Evolutionary conservation across 495 filamentous ascomycete genomes (phyloP).

Genomic region (Daldinia caldariorum): DNA sequence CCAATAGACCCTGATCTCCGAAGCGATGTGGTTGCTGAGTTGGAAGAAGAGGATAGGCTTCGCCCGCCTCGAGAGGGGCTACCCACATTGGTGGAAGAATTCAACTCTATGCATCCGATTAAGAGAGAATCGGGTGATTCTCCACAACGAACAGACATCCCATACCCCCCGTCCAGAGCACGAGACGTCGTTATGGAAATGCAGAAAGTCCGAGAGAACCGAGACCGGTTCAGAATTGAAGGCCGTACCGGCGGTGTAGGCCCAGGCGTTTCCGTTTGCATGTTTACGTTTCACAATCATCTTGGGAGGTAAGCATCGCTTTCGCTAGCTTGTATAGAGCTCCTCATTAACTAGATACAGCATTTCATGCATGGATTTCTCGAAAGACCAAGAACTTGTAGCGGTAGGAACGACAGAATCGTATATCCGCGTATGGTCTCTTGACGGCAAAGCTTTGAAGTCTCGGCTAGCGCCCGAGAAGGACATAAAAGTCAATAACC

Average conservation of each 20-base stretch:
- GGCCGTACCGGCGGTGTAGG: slow-evolving; percentile 81
- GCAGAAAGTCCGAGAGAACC: slow-evolving; percentile 91
- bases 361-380: slow-evolving; percentile 91
- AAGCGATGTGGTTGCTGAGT: slow-evolving; percentile 81
- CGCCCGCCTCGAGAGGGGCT: slow-evolving; percentile 73
- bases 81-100: slow-evolving; percentile 75
- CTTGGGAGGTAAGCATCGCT: slow-evolving; percentile 74
- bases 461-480: slow-evolving; percentile 54
- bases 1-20: slow-evolving; percentile 81
- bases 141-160: slow-evolving; percentile 77
- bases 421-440: slow-evolving; percentile 91
- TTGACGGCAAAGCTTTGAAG: slow-evolving; percentile 79
- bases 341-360: slow-evolving; percentile 59
- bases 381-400: slow-evolving; percentile 82
- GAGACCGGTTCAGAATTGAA: slow-evolving; percentile 87
- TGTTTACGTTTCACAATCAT: slow-evolving; percentile 98
- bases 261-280: slow-evolving; percentile 83
- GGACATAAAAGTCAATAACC: slow-evolving; percentile 61
- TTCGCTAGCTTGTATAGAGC: background rate
- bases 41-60: slow-evolving; percentile 79
- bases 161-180: slow-evolving; percentile 83
- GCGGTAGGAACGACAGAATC: slow-evolving; percentile 91
- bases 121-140: slow-evolving; percentile 91
- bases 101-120: slow-evolving; percentile 77
- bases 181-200: slow-evolving; percentile 94